A percentile compares a stretch with the other conserved stretches of the same genome.
Evolutionary conservation across 2,329 filamentous ascomycete genomes (phyloP).

Genomic region (Blastomyces percursus): DNA sequence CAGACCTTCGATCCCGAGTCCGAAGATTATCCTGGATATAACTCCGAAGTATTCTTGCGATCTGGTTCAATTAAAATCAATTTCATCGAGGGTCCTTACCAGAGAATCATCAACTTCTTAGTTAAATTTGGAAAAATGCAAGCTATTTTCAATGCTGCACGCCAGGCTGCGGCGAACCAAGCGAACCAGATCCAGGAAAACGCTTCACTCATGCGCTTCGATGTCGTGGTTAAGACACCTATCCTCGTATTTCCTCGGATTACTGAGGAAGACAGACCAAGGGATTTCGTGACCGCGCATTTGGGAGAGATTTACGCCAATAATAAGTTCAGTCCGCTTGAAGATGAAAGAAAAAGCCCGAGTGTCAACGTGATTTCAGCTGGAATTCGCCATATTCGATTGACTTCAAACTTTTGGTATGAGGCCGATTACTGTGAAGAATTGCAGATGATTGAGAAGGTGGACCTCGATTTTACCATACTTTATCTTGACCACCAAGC

Average conservation of each 20-base stretch:
- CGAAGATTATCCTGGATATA: constrained; percentile 80
- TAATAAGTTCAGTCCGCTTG: constrained; percentile 78
- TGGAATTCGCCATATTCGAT: constrained; percentile 80
- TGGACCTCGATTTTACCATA: constrained; percentile 86
- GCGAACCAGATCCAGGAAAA: constrained; percentile 88
- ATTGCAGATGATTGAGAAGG: constrained; percentile 91
- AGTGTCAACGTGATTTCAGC: constrained; percentile 82
- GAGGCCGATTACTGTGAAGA: constrained; percentile 62
- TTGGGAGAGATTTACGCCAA: constrained; percentile 95
- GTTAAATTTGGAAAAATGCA: constrained; percentile 99
- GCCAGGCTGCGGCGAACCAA: constrained; percentile 86
- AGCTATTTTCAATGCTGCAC: constrained; percentile 92
- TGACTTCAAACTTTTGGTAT: constrained; percentile 86
- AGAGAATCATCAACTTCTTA: constrained; percentile 94
- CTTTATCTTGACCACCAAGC: constrained; percentile 79
- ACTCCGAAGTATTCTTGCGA: constrained; percentile 78
- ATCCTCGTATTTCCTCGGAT: constrained; percentile 88
- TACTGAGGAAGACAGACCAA: constrained; percentile 56
- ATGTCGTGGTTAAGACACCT: constrained; percentile 84
- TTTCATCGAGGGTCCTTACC: constrained; percentile 92
- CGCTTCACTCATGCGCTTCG: constrained; percentile 83
- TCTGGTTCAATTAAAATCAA: constrained; percentile 95
- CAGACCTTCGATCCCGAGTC: constrained; percentile 79
- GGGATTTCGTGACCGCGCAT: constrained; percentile 83
- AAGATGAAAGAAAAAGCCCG: constrained; percentile 60